Evolutionary conservation across 1,284 basidiomycete genomes (phyloP).

Genomic region (Mycosarcoma mackinlayi): DNA sequence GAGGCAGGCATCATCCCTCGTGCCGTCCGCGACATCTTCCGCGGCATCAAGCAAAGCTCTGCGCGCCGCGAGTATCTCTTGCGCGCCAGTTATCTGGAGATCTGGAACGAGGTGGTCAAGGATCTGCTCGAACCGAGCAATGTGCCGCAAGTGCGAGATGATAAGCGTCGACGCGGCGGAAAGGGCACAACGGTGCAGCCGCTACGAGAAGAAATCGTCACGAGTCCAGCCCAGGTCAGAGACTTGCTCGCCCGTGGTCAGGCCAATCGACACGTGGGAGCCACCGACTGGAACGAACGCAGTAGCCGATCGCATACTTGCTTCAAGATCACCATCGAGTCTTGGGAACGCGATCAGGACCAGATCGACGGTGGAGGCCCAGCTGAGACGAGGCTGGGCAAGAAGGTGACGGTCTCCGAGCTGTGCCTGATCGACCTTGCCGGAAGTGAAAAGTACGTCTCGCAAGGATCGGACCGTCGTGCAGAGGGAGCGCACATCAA

Average conservation of each 20-base stretch:
- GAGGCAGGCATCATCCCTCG: conserved; percentile 63
- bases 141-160: conserved; percentile 65
- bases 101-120: conserved; percentile 94
- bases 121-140: conserved; percentile 83
- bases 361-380: neutral
- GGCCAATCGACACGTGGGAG: conserved; percentile 86
- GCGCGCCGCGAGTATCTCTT: conserved; percentile 83
- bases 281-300: conserved; percentile 96
- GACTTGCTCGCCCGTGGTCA: conserved; percentile 87
- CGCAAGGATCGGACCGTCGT: conserved; percentile 53
- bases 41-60: conserved; percentile 68
- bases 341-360: conserved; percentile 43
- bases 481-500: conserved; percentile 72
- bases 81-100: conserved; percentile 84
- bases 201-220: conserved; percentile 89
- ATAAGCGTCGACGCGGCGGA: conserved; percentile 36
- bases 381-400: conserved; percentile 18
- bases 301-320: conserved; percentile 89
- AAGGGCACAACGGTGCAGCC: conserved; percentile 74
- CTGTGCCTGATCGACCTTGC: conserved; percentile 93
- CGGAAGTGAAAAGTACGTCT: conserved; percentile 86
- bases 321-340: conserved; percentile 71
- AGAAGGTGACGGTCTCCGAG: conserved; percentile 60
- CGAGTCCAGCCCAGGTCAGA: conserved; percentile 83
- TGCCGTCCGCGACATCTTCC: conserved; percentile 65